Evolutionary conservation across 1,139 yeast species (phyloP), one percentile per base, ranked within the genome.

Genomic region (Blastobotrys serpentis): DNA sequence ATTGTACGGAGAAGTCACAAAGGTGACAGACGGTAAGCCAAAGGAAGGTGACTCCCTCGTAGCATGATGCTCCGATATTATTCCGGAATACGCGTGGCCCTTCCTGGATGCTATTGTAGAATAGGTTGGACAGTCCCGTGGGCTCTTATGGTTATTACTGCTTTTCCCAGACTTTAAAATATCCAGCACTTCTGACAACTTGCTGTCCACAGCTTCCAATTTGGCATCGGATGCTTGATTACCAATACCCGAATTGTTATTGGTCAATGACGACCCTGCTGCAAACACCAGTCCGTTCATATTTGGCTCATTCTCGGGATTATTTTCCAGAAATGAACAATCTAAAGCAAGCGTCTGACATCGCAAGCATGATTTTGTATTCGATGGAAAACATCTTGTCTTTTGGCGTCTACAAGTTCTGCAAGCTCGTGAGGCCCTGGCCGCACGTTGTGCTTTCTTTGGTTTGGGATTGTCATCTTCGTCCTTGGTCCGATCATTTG

Each of bases 351-450:
- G 60, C 17, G 81, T 78, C 2, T 71, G 61, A 56, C 88, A 82
- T 29, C 87, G 62, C 34, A 81, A 64, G 62, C 88, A 82, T 3
- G 78, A 70, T 13, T 68, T 59, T 1, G 77, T 68, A 43, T 67
- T 67, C 0, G 79, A 71, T 42, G 80, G 70, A 55, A 82, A 74
- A 57, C 88, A 82, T 48, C 85, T 64, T 1, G 86, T 81, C 64
- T 82, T 82, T 59, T 79, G 85, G 53, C 68, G 73, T 33, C 87
- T 68, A 59, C 88, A 82, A 18, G 70, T 63, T 2, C 73, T 74
- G 60, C 88, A 82, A 0, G 88, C 88, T 53, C 71, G 72, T 3
- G 76, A 61, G 0, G 82, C 78, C 44, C 86, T 59, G 13, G 50
- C 43, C 6, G 51, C 48, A 34, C 49, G 48, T 34, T 33, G 43